A percentile compares a stretch with the other conserved stretches of the same genome.
Evolutionary conservation across 2,329 filamentous ascomycete species (phyloP).

Genomic region (Lachnellula arida): DNA sequence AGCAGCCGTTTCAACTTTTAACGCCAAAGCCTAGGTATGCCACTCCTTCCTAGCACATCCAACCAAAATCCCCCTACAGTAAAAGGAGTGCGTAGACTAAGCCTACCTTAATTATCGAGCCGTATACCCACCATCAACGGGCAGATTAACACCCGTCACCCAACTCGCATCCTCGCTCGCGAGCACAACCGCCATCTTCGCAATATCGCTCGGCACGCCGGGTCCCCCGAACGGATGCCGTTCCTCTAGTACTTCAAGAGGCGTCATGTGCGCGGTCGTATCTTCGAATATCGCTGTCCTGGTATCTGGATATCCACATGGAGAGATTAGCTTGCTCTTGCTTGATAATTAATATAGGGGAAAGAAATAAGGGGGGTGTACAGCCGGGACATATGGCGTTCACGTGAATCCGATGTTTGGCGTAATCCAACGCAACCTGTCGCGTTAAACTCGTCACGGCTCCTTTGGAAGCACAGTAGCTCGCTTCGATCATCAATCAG

Average conservation of each 20-base stretch:
- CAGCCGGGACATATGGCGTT: slow-evolving; percentile 52
- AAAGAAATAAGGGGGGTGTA: slow-evolving; percentile 8
- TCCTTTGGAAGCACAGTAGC: slow-evolving; percentile 46
- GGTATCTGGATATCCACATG: slow-evolving; percentile 5
- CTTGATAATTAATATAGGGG: background rate
- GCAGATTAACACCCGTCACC: slow-evolving; percentile 12
- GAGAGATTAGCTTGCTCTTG: background rate
- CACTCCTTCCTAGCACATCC: no score
- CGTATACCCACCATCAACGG: slow-evolving; percentile 15
- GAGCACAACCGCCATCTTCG: slow-evolving; percentile 7
- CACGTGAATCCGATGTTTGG: slow-evolving; percentile 42
- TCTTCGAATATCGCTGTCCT: slow-evolving; percentile 13
- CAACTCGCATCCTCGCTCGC: slow-evolving; percentile 13
- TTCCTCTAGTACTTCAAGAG: slow-evolving; percentile 1
- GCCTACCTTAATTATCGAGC: no score
- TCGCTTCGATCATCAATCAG: slow-evolving; percentile 22
- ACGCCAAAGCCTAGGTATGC: no score
- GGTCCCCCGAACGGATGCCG: slow-evolving; percentile 7
- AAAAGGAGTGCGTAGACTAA: no score
- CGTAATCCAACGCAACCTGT: slow-evolving; percentile 46
- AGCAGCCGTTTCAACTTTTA: no score
- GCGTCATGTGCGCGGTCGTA: background rate
- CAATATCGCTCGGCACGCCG: slow-evolving; percentile 9
- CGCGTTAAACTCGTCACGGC: slow-evolving; percentile 47
- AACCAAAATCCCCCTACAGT: no score